Conservation (phyloP, 2,329 filamentous ascomycete species). For the Stemphylium lycopersici region DNA sequence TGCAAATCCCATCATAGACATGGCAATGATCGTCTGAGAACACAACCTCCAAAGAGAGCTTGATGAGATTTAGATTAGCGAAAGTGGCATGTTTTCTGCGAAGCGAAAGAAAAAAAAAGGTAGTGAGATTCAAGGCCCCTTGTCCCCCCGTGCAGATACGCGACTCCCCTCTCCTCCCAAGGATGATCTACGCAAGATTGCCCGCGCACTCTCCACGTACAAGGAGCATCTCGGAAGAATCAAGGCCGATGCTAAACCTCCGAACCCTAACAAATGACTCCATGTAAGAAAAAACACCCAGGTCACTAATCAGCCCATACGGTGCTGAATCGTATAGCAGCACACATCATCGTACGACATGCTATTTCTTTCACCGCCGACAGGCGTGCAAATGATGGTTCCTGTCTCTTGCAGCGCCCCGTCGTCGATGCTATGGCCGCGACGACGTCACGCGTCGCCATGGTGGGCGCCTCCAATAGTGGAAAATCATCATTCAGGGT, state of each 20-base stretch:
- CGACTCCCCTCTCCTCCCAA: background rate
- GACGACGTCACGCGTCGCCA: background rate
- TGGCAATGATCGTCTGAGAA: no score
- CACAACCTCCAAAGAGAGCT: no score
- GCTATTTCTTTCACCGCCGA: background rate
- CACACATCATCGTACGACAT: background rate
- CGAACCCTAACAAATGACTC: background rate
- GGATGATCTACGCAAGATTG: background rate
- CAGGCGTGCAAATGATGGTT: no score
- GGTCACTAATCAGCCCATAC: background rate
- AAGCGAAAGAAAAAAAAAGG: background rate
- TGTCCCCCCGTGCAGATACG: background rate
- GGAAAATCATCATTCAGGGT: constrained; percentile 1
- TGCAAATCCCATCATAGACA: background rate
- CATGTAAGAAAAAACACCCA: background rate
- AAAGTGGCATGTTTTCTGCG: background rate
- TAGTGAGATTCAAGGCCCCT: background rate
- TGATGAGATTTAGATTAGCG: background rate
- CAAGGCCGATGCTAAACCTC: background rate
- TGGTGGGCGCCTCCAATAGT: background rate
- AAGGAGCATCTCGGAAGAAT: background rate
- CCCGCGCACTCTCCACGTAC: background rate
- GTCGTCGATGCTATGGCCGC: background rate
- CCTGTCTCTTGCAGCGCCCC: no score
- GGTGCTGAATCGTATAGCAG: background rate